phyloP scores from a whole-genome alignment of 73 alveolate genomes.

The Tetrahymena borealis region DNA sequence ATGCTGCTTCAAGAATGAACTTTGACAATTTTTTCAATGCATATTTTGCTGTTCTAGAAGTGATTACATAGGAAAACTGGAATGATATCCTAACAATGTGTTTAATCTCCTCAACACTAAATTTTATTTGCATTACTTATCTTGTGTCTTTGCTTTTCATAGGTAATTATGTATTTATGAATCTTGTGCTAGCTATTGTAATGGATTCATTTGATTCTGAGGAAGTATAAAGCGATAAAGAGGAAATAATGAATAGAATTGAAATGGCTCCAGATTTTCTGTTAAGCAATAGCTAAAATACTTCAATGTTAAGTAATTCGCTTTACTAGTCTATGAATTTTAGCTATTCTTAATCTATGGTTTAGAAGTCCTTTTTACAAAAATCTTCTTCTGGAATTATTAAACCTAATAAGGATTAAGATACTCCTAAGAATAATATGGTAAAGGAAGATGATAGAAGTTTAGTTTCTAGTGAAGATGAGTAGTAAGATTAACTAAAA shows the following conservation, averaged over 20 bases:
- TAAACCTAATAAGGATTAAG: too few species aligned
- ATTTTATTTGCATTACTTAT: conserved; percentile 57
- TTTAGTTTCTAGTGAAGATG: background rate
- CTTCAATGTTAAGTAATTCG: background rate
- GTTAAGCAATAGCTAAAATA: background rate
- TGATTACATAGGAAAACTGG: conserved; percentile 91
- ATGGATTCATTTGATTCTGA: conserved; percentile 84
- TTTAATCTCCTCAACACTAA: conserved; percentile 30
- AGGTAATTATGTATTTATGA: conserved; percentile 90
- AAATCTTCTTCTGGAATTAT: too few species aligned
- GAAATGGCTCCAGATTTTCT: background rate
- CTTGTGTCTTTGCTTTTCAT: conserved; percentile 84
- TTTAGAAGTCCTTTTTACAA: too few species aligned
- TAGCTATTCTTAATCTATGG: too few species aligned
- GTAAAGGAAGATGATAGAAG: conserved; percentile 14
- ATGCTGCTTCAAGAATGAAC: conserved; percentile 49
- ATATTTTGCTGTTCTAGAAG: conserved; percentile 78
- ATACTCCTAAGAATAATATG: too few species aligned
- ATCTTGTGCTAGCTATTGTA: conserved; percentile 85
- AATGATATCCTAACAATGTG: conserved; percentile 64
- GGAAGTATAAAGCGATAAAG: conserved; percentile 17
- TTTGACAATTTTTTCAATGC: conserved; percentile 82
- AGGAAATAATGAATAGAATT: background rate
- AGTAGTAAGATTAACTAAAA: too few species aligned
- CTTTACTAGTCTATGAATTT: background rate